These are phyloP conservation scores for Pseudonitzschia pungens DNA, from an alignment of 108 stramenopile genomes.

Conservation along the genomic window DNA sequence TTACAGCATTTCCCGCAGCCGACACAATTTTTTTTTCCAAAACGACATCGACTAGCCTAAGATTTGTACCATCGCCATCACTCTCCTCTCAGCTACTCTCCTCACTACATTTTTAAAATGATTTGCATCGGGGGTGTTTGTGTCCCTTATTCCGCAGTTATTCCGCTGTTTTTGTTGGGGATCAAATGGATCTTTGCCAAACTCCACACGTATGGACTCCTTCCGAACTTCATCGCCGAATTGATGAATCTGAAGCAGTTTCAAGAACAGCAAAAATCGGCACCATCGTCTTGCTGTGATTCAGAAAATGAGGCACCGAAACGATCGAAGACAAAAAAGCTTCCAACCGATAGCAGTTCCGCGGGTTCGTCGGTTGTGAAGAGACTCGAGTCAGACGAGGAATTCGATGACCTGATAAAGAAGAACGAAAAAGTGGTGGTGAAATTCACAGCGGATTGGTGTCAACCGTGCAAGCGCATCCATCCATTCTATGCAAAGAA, in stretches of 20 bases:
- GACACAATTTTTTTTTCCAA: too few species aligned
- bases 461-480: conserved; percentile 81
- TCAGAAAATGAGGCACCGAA: neutral
- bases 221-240: conserved; percentile 13
- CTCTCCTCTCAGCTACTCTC: neutral
- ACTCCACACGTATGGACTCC: conserved; percentile 25
- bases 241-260: conserved; percentile 5
- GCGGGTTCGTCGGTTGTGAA: conserved; percentile 8
- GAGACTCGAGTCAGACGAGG: conserved; percentile 33
- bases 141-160: conserved; percentile 78
- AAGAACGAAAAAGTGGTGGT: conserved; percentile 41
- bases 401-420: conserved; percentile 26
- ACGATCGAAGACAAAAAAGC: neutral
- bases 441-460: conserved; percentile 90
- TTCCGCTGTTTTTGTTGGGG: conserved; percentile 60
- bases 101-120: conserved; percentile 21
- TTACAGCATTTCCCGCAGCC: too few species aligned
- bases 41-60: too few species aligned
- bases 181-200: conserved; percentile 48
- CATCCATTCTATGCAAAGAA: conserved; percentile 58
- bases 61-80: neutral
- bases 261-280: neutral
- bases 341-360: neutral
- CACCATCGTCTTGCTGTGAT: conserved; percentile 1
- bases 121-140: conserved; percentile 80